These are phyloP conservation scores for Trichoderma koningii DNA, from an alignment of 2,329 filamentous ascomycete genomes.

Conservation along the genomic window DNA sequence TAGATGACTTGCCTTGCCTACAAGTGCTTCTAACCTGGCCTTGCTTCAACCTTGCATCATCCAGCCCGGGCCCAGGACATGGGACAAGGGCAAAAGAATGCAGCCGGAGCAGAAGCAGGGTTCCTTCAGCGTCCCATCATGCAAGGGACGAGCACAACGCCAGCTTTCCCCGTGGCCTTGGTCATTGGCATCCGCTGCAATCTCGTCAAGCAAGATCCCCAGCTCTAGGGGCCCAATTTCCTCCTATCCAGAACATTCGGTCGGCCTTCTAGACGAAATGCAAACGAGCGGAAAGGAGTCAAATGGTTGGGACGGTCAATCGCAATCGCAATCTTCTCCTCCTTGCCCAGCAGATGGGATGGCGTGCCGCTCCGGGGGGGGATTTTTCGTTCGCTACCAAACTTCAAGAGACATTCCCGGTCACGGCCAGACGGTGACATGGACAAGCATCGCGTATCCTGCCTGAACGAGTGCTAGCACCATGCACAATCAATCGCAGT, in stretches of 20 bases:
- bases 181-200: constrained; percentile 4
- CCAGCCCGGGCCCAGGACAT: constrained; percentile 4
- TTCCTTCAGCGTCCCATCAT: constrained; percentile 16
- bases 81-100: not conserved
- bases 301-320: not conserved
- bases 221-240: constrained; percentile 10
- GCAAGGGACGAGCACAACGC: constrained; percentile 20
- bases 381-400: not conserved
- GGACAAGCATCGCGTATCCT: not conserved
- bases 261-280: constrained; percentile 10
- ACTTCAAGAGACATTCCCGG: not conserved
- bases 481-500: constrained; percentile 4
- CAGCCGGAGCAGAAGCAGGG: constrained; percentile 10
- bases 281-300: constrained; percentile 8
- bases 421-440: not conserved
- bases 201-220: constrained; percentile 17
- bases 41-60: not conserved
- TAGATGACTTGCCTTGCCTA: constrained; percentile 4
- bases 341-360: constrained; percentile 7
- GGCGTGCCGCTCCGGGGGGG: constrained; percentile 1
- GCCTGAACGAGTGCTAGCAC: constrained; percentile 8
- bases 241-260: constrained; percentile 24
- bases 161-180: constrained; percentile 3
- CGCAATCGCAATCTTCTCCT: not conserved
- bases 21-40: constrained; percentile 1